Evolutionary conservation across 2,329 filamentous ascomycete genomes (phyloP).

Genomic region (Phyllosticta ampelicida): DNA sequence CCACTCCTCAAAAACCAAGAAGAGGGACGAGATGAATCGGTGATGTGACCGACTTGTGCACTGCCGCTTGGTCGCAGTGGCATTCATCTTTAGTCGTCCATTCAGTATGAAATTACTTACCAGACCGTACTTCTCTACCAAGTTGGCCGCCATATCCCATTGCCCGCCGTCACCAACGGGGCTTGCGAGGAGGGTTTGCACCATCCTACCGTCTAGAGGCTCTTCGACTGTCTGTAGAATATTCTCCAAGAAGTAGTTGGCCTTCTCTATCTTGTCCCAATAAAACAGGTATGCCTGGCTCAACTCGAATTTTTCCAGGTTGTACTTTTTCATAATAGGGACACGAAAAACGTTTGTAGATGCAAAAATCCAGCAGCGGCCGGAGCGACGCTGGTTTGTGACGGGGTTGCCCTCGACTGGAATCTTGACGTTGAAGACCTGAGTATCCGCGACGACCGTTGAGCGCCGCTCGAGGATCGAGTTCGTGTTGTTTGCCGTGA

Average conservation of each 20-base stretch:
- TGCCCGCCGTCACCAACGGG: slow-evolving; percentile 76
- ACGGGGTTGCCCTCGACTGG: slow-evolving; percentile 72
- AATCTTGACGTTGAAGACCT: slow-evolving; percentile 75
- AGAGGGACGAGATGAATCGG: too few species aligned
- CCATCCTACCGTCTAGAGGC: slow-evolving; percentile 59
- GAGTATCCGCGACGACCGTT: slow-evolving; percentile 56
- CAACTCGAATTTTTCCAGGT: slow-evolving; percentile 69
- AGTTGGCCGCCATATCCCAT: slow-evolving; percentile 85
- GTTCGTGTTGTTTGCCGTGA: slow-evolving; percentile 57
- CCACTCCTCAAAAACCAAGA: neutral
- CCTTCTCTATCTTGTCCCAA: slow-evolving; percentile 89
- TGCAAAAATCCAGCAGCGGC: slow-evolving; percentile 86
- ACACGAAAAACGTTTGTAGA: slow-evolving; percentile 85
- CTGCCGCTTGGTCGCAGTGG: too few species aligned
- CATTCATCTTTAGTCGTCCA: neutral
- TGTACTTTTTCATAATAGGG: slow-evolving; percentile 76
- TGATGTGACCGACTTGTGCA: too few species aligned
- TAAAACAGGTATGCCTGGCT: slow-evolving; percentile 83
- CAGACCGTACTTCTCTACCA: slow-evolving; percentile 81
- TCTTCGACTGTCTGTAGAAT: slow-evolving; percentile 63
- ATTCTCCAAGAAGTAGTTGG: slow-evolving; percentile 81
- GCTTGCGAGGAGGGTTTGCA: slow-evolving; percentile 56
- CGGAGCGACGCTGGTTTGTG: slow-evolving; percentile 72
- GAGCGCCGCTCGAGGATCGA: slow-evolving; percentile 54
- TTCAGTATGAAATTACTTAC: slow-evolving; percentile 18